Percentiles rank a stretch among this genome's conserved stretches.
Evolutionary conservation across 768 basidiomycete genomes (phyloP).

Genomic region (Termitomyces heimii): DNA sequence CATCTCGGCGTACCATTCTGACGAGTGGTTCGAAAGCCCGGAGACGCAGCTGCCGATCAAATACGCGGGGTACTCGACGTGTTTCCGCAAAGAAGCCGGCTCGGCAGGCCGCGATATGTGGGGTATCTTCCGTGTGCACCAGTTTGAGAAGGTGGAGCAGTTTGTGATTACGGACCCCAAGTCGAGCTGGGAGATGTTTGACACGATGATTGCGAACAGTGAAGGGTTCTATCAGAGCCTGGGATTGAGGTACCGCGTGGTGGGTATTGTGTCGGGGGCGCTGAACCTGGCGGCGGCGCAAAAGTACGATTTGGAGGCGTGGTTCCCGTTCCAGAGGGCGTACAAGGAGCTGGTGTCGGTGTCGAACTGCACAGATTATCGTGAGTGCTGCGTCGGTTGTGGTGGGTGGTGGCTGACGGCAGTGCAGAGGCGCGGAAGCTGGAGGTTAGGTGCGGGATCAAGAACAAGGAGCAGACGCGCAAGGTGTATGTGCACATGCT

Average conservation of each 20-base stretch:
- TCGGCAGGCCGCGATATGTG: slow-evolving; percentile 97
- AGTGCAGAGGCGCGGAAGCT: slow-evolving; percentile 81
- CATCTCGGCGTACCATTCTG: slow-evolving; percentile 91
- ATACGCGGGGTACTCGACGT: slow-evolving; percentile 89
- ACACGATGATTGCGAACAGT: slow-evolving; percentile 82
- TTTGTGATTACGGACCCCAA: slow-evolving; percentile 94
- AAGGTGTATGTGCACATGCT: slow-evolving; percentile 99
- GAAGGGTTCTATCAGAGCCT: slow-evolving; percentile 97
- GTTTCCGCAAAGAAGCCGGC: slow-evolving; percentile 99
- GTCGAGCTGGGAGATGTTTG: slow-evolving; percentile 92
- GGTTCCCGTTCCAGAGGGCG: slow-evolving; percentile 96
- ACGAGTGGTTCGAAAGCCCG: slow-evolving; percentile 97
- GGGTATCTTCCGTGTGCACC: slow-evolving; percentile 99
- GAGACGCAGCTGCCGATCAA: slow-evolving; percentile 87
- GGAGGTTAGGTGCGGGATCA: slow-evolving; percentile 91
- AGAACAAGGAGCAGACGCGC: slow-evolving; percentile 81
- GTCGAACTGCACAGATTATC: slow-evolving; percentile 99
- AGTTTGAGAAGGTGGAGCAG: slow-evolving; percentile 99
- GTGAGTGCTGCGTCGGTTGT: slow-evolving; percentile 43
- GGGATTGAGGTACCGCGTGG: slow-evolving; percentile 85
- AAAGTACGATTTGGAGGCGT: slow-evolving; percentile 97
- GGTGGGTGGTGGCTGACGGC: neutral
- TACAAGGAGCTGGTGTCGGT: slow-evolving; percentile 98
- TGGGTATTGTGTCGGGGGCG: slow-evolving; percentile 93
- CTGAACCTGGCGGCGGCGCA: slow-evolving; percentile 95